phyloP scores from a whole-genome alignment of 140 eudicot species.

The Oenanthe javanica region DNA sequence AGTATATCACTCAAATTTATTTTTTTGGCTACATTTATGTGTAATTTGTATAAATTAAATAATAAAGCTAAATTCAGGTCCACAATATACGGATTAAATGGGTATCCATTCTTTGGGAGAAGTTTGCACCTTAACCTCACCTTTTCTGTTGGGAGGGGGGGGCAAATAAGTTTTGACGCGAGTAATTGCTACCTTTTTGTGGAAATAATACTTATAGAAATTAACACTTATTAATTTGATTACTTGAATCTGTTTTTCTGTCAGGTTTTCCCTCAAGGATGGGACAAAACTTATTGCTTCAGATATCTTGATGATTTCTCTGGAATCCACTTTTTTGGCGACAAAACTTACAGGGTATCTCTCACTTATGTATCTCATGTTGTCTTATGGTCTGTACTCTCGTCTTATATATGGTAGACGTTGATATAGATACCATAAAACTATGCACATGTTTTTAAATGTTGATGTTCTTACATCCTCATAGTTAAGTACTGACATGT shows the following conservation, averaged over 20 bases:
- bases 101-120: constrained; percentile 75
- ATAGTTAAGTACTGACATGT: neutral
- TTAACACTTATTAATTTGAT: neutral
- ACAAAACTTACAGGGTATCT: constrained; percentile 68
- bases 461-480: neutral
- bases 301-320: constrained; percentile 65
- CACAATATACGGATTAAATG: constrained; percentile 69
- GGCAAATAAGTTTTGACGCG: constrained; percentile 96
- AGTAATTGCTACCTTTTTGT: constrained; percentile 23
- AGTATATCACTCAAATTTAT: neutral
- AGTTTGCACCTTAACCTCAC: constrained; percentile 76
- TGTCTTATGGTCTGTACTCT: neutral
- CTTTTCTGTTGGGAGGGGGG: constrained; percentile 49
- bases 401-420: neutral
- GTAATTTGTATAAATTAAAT: neutral
- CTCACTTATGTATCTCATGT: neutral
- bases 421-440: neutral
- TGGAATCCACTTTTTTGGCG: constrained; percentile 92
- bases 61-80: constrained; percentile 33
- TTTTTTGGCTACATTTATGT: neutral
- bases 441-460: neutral
- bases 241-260: neutral
- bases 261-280: constrained; percentile 93
- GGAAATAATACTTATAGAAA: neutral
- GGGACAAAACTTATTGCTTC: constrained; percentile 98